Conservation (phyloP, 768 basidiomycete genomes). For the Gloeopeniophorella convolvens region DNA sequence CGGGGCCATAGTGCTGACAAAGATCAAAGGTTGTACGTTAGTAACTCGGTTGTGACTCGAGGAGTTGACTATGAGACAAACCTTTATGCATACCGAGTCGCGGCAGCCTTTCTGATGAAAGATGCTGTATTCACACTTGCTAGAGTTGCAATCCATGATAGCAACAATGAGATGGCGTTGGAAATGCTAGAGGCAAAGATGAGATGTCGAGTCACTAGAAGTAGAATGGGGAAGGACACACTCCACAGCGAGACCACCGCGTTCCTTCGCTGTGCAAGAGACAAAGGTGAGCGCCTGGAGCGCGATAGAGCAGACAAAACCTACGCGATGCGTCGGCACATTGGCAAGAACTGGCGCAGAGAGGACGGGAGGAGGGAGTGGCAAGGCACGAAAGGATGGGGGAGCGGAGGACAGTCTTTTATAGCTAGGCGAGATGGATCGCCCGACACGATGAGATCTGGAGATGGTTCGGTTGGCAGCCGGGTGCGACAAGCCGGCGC, state of each 20-base stretch:
- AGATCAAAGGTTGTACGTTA: not conserved
- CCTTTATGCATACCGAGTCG: slow-evolving; percentile 48
- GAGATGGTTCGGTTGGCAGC: slow-evolving; percentile 16
- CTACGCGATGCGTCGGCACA: slow-evolving; percentile 77
- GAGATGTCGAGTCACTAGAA: slow-evolving; percentile 17
- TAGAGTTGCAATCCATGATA: slow-evolving; percentile 67
- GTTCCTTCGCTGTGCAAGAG: slow-evolving; percentile 58
- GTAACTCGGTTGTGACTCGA: not conserved
- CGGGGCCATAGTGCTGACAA: slow-evolving; percentile 55
- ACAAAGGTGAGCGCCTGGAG: slow-evolving; percentile 15
- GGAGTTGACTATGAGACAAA: slow-evolving; percentile 28
- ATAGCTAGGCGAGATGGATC: slow-evolving; percentile 6
- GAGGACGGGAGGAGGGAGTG: not conserved
- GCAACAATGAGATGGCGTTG: slow-evolving; percentile 69
- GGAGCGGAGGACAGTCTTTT: not conserved
- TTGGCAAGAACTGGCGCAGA: slow-evolving; percentile 24
- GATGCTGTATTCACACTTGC: slow-evolving; percentile 56
- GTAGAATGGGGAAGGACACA: slow-evolving; percentile 27
- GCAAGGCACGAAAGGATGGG: slow-evolving; percentile 8
- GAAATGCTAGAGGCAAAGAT: slow-evolving; percentile 50
- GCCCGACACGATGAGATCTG: slow-evolving; percentile 8
- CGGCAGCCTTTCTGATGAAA: slow-evolving; percentile 53
- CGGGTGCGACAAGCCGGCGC: not conserved
- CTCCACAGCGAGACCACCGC: slow-evolving; percentile 65
- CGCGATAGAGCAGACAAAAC: slow-evolving; percentile 26